Evolutionary conservation across 23 red algal species (phyloP).

Genomic region (Agarophyton chilense): DNA sequence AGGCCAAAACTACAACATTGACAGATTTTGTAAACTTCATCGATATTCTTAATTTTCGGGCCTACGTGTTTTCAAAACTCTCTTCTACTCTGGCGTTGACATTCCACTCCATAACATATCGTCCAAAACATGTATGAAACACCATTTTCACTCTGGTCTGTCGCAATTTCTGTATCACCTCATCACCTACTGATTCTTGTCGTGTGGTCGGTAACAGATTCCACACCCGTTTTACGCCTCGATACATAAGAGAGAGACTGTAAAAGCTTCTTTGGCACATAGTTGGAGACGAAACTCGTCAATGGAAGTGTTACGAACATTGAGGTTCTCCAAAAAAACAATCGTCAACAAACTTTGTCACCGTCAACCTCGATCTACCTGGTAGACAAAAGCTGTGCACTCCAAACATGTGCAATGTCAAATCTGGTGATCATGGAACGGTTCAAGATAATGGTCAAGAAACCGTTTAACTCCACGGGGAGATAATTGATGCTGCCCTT

Average conservation of each 20-base stretch:
- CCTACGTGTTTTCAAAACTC: no score
- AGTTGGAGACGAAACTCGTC: not conserved
- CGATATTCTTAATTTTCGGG: no score
- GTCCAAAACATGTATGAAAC: no score
- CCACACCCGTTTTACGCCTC: not conserved
- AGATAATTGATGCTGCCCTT: no score
- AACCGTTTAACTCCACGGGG: no score
- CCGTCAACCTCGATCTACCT: not conserved
- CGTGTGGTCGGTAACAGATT: not conserved
- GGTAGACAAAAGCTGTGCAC: not conserved
- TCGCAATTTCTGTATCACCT: not conserved
- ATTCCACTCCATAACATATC: no score
- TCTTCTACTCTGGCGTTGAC: no score
- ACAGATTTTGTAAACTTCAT: no score
- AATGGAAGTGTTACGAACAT: not conserved
- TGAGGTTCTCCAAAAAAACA: not conserved
- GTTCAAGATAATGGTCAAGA: no score
- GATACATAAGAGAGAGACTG: not conserved
- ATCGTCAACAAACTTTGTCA: not conserved
- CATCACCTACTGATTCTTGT: not conserved
- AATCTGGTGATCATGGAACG: not conserved
- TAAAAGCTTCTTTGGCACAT: not conserved
- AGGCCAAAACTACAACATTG: no score
- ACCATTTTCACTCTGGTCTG: no score
- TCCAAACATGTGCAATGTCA: not conserved